Evolutionary conservation across 495 filamentous ascomycete genomes (phyloP), one percentile per base, ranked within the genome.

Genomic region (Lasiosphaeria miniovina): DNA sequence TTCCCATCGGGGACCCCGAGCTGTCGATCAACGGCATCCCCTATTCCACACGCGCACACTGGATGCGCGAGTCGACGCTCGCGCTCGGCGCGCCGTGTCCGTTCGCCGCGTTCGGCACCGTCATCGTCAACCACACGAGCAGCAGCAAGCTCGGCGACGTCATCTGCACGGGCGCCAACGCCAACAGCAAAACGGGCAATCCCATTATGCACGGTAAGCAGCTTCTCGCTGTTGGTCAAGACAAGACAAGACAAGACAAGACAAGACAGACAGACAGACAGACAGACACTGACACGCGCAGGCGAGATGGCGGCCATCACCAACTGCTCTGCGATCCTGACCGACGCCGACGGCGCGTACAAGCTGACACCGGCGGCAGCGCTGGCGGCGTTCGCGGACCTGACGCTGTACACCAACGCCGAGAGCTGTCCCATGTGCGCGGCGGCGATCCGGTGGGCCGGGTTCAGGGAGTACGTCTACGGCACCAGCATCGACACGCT

Each of bases 361-460:
- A 75, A 71, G 10, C 64, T 84, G 14, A 72, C 54, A 5, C 59
- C 75, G 0, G 49, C 69, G 15, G 74, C 73, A 54, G 73, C 76
- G 0, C 50, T 74, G 10, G 69, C 61, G 24, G 81, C 80, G 15
- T 83, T 79, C 55, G 48, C 62, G n/a, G 56, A 75, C 38, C 61
- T 85, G 15, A 71, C 74, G 8, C 67, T 84, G 4, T 85, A 85
- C 68, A 85, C 82, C 7, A 84, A 80, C 65, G 80, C 76, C 5
- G 80, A 84, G 62, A 77, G 75, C 55, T 85, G 82, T 66, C 80
- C 80, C 7, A 85, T 84, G 80, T 85, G 82, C 62, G 82, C 82
- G 0, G 75, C 80, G 3, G 82, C 79, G 2, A 81, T 84, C 55
- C 74, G 82, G 0, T 83, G 78, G 76, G 70, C 81, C 0, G 80